Base-by-base conservation (phyloP, 1,284 basidiomycete species). In the Tilletia caries region DNA sequence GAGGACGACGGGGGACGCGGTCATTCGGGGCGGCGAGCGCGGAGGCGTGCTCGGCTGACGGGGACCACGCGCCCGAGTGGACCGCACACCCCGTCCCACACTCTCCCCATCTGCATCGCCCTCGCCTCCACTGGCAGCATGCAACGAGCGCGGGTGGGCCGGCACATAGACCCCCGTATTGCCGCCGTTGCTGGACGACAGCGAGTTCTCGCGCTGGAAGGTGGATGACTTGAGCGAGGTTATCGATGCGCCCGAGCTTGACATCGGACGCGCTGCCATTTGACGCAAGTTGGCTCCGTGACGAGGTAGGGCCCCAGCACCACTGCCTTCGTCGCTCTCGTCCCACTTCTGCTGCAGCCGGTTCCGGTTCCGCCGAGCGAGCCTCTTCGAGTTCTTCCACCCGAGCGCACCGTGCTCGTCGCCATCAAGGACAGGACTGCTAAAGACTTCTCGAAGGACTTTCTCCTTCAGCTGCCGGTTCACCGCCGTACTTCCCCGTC, bases 391-490 rank as follows among this genome's bases (percentile, higher is more conserved):
- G 72, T 65, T 73, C 41, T 32, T 65, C 67, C 71, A 73, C 13
- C 71, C 76, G 50, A 71, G 72, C 29, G 32, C 10, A 62, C 32
- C 34, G 50, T 46, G 44, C 52, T 54, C 23, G 50, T 58, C 46
- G 10, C 33, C 76, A 54, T 76, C 73, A 60, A 76, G 70, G 67
- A 75, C 76, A 10, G 75, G 73, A 33, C 73, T 73, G 71, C 76
- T 75, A 67, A 83, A 83, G 5, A 83, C 81, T 50, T 83, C 81
- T 23, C 81, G 76, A 68, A 83, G 66, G 3, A 83, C 81, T 52
- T 80, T 75, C 69, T 82, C 81, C 70, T 83, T 77, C 46, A 83
- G 67, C 15, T 73, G 73, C 18, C 80, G 79, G 43, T 83, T 83
- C n/a, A 83, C 79, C 12, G 76, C 74, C 12, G 81, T 83, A 68